A percentile compares a stretch with the other conserved stretches of the same genome.
These are phyloP conservation scores for Penstemon barbatus DNA, from an alignment of 257 asterid species.

Conservation along the genomic window DNA sequence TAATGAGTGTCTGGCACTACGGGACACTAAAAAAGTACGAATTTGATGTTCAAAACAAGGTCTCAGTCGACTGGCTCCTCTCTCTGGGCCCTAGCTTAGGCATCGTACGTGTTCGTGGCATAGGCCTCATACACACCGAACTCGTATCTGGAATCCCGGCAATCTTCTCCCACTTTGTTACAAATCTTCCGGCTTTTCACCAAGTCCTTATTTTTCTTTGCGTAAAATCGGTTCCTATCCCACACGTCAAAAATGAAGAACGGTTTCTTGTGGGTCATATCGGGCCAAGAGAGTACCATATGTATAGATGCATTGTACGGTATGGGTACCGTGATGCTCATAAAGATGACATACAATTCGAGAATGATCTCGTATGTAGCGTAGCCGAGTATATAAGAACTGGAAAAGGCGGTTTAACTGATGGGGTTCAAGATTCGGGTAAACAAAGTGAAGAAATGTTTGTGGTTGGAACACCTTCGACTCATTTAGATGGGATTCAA, in stretches of 20 bases:
- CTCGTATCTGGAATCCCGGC: conserved; percentile 93
- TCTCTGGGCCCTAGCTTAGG: conserved; percentile 80
- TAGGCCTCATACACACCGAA: conserved; percentile 89
- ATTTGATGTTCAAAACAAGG: conserved; percentile 86
- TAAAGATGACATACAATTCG: conserved; percentile 73
- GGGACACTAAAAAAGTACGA: conserved; percentile 81
- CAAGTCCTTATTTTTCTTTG: conserved; percentile 85
- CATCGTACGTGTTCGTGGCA: conserved; percentile 81
- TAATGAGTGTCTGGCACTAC: conserved; percentile 89
- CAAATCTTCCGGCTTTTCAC: conserved; percentile 93
- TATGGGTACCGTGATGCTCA: conserved; percentile 88
- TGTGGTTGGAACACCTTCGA: conserved; percentile 78
- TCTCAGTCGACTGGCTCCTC: conserved; percentile 87
- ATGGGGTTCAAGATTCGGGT: conserved; percentile 17
- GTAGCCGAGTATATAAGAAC: conserved; percentile 78
- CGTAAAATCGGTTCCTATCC: conserved; percentile 82
- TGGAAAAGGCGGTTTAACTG: conserved; percentile 28
- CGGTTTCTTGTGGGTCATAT: conserved; percentile 81
- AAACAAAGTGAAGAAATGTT: conserved; percentile 51
- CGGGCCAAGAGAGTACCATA: conserved; percentile 74
- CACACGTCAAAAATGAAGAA: conserved; percentile 76
- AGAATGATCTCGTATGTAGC: conserved; percentile 78
- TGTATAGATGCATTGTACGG: conserved; percentile 81
- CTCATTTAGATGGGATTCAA: conserved; percentile 49
- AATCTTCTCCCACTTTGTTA: conserved; percentile 87